Percentiles rank a stretch among this genome's conserved stretches.
Conservation (phyloP, 106 monocot species). For the Acanthochlamys bracteata region DNA sequence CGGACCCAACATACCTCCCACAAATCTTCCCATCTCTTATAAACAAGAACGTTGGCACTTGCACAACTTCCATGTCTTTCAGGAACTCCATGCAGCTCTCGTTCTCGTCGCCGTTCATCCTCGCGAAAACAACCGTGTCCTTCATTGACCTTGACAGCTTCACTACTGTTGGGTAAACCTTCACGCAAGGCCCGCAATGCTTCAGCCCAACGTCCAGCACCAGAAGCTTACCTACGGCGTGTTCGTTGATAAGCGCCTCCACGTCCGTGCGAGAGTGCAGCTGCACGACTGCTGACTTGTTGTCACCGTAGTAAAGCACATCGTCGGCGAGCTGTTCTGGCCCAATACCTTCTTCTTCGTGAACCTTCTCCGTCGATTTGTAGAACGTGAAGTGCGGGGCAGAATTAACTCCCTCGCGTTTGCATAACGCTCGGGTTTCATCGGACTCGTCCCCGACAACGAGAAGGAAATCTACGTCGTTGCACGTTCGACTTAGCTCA, state of each 20-base stretch:
- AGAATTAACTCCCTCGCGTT: slow-evolving; percentile 47
- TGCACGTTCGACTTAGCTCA: slow-evolving; percentile 71
- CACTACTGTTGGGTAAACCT: slow-evolving; percentile 86
- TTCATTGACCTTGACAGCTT: slow-evolving; percentile 81
- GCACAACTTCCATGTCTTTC: slow-evolving; percentile 65
- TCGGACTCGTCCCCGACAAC: slow-evolving; percentile 94
- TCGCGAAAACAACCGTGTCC: slow-evolving; percentile 64
- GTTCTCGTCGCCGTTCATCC: slow-evolving; percentile 98
- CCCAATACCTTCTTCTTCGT: slow-evolving; percentile 84
- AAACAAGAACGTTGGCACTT: slow-evolving; percentile 94
- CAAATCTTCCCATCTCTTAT: slow-evolving; percentile 54
- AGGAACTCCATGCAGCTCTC: slow-evolving; percentile 92
- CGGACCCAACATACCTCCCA: slow-evolving; percentile 85
- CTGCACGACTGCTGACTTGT: slow-evolving; percentile 71
- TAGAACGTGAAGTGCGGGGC: slow-evolving; percentile 96
- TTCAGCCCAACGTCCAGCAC: slow-evolving; percentile 94
- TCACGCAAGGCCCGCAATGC: slow-evolving; percentile 96
- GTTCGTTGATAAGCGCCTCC: slow-evolving; percentile 39
- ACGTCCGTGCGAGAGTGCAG: slow-evolving; percentile 60
- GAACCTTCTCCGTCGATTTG: slow-evolving; percentile 79
- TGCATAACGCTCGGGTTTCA: slow-evolving; percentile 45
- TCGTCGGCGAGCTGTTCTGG: slow-evolving; percentile 70
- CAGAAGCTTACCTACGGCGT: slow-evolving; percentile 52
- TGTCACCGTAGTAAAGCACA: slow-evolving; percentile 93
- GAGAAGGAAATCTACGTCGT: slow-evolving; percentile 83